phyloP scores from a whole-genome alignment of 345 rosid species.

The Populus tremula region DNA sequence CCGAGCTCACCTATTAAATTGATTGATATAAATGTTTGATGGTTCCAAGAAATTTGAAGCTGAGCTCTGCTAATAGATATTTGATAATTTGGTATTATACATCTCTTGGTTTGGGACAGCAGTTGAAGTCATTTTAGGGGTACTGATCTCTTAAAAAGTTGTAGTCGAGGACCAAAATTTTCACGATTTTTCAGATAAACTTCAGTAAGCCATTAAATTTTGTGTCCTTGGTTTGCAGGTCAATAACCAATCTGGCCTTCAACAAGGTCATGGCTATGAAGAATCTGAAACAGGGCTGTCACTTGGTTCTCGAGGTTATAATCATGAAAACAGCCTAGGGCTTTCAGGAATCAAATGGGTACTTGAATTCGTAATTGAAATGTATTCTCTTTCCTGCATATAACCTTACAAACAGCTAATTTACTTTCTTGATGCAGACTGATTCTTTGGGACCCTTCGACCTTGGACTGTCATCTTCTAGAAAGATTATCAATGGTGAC shows the following conservation, averaged over 20 bases:
- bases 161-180: no score
- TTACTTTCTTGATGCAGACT: conserved; percentile 42
- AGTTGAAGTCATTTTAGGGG: background rate
- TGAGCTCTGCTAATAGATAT: background rate
- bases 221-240: conserved; percentile 31
- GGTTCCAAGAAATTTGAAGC: background rate
- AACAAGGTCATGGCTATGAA: conserved; percentile 30
- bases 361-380: conserved; percentile 16
- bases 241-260: conserved; percentile 31
- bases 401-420: background rate
- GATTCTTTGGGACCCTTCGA: conserved; percentile 87
- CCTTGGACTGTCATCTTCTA: conserved; percentile 59
- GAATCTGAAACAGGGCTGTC: conserved; percentile 44
- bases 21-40: background rate
- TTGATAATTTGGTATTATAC: background rate
- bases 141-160: no score
- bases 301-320: conserved; percentile 39
- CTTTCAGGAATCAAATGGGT: conserved; percentile 93
- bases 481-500: conserved; percentile 45
- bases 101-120: background rate
- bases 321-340: conserved; percentile 82
- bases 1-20: background rate
- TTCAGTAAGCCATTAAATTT: background rate
- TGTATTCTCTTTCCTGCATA: background rate
- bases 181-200: background rate